Conservation (phyloP, 2,329 filamentous ascomycete species). For the Stagonosporopsis chrysanthemi region DNA sequence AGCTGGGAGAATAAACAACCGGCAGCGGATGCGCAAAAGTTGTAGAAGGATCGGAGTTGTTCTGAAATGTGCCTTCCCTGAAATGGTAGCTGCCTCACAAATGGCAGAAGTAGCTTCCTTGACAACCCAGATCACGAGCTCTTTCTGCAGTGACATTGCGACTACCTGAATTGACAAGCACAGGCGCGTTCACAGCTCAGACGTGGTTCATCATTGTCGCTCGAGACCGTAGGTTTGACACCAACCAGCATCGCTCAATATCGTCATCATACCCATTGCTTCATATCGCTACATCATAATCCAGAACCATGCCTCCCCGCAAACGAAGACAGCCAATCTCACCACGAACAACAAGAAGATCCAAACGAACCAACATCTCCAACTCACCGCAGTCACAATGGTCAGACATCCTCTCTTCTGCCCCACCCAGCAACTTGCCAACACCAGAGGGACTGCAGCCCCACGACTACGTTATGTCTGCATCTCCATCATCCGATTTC, state of each 20-base stretch:
- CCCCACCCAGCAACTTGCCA: not conserved
- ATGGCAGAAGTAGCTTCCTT: not conserved
- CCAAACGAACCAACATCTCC: not conserved
- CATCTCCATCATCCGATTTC: not conserved
- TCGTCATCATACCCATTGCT: not conserved
- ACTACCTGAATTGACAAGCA: not conserved
- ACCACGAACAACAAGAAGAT: not conserved
- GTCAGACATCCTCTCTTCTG: not conserved
- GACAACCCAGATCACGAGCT: not conserved
- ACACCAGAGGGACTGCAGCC: not conserved
- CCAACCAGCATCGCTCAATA: not conserved
- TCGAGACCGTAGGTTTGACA: too few species aligned
- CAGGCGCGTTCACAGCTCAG: not conserved
- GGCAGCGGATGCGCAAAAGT: not conserved
- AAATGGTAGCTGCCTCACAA: not conserved
- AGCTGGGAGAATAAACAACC: conserved; percentile 60
- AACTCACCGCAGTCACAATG: not conserved
- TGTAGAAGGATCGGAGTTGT: not conserved
- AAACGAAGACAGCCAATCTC: not conserved
- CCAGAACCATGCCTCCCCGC: not conserved
- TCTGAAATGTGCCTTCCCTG: not conserved
- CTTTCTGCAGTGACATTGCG: not conserved
- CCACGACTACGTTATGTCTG: not conserved
- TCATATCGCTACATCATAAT: not conserved
- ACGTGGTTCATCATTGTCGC: too few species aligned